A percentile compares a stretch with the other conserved stretches of the same genome.
Evolutionary conservation across 768 basidiomycete species (phyloP).

Genomic region (Lentinula aciculospora): DNA sequence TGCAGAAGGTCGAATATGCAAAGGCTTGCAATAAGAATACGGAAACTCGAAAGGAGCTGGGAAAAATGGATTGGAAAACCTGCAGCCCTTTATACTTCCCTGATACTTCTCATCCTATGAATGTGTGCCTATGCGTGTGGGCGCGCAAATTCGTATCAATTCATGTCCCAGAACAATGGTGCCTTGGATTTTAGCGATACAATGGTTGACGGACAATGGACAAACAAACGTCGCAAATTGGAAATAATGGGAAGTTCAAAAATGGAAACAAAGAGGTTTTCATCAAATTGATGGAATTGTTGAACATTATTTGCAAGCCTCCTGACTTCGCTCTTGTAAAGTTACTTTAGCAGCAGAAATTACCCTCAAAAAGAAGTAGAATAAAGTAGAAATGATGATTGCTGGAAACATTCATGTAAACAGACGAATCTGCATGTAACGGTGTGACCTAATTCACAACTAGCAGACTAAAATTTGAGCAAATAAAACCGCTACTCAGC

Average conservation of each 20-base stretch:
- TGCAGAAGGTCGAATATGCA: neutral
- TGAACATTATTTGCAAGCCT: neutral
- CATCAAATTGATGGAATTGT: neutral
- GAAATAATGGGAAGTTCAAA: constrained; percentile 1
- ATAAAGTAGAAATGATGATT: no score
- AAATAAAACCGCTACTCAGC: neutral
- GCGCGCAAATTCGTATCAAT: no score
- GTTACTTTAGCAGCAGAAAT: no score
- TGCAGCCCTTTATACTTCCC: neutral
- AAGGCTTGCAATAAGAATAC: constrained; percentile 4
- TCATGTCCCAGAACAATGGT: neutral
- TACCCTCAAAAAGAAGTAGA: no score
- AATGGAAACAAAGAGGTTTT: constrained; percentile 3
- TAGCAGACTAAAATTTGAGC: no score
- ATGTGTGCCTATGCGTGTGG: neutral
- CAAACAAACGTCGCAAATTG: neutral
- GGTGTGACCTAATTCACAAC: no score
- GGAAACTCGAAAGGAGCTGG: constrained; percentile 6
- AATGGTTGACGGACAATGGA: neutral
- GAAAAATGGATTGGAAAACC: neutral
- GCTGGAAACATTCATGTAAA: neutral
- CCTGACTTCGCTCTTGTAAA: no score
- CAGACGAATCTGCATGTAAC: neutral
- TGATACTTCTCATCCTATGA: neutral
- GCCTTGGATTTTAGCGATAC: neutral